Percentiles rank a stretch among this genome's conserved stretches.
phyloP scores from a whole-genome alignment of 2,329 filamentous ascomycete species.

The Penicillium sclerotigenum region DNA sequence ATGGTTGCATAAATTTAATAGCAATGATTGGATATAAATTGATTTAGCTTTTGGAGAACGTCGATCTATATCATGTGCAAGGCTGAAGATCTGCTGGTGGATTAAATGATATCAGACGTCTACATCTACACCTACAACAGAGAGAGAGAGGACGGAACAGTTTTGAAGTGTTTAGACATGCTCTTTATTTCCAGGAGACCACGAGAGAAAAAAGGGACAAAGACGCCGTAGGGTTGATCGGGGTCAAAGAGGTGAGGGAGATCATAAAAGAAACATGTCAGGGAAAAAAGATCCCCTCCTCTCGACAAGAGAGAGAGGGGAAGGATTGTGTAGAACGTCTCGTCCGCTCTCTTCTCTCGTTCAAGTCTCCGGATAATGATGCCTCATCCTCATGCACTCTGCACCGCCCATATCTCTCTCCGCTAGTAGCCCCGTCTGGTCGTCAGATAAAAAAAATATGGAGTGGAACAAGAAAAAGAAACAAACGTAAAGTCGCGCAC shows the following conservation, averaged over 20 bases:
- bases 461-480: conserved; percentile 27
- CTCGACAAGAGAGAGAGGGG: conserved; percentile 13
- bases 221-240: conserved; percentile 26
- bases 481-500: conserved; percentile 25
- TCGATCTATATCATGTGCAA: not conserved
- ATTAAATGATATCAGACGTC: not conserved
- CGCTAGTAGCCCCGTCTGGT: conserved; percentile 30
- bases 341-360: conserved; percentile 25
- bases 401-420: conserved; percentile 18
- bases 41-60: not conserved
- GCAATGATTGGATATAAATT: not conserved
- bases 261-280: conserved; percentile 21
- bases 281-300: conserved; percentile 19
- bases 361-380: conserved; percentile 20
- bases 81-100: not conserved
- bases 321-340: conserved; percentile 14
- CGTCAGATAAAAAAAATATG: conserved; percentile 23
- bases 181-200: conserved; percentile 33
- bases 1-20: not conserved
- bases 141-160: conserved; percentile 11
- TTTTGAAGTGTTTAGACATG: conserved; percentile 29
- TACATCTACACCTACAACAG: conserved; percentile 6
- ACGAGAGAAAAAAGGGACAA: conserved; percentile 28
- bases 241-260: conserved; percentile 28
- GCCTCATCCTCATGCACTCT: conserved; percentile 25